Evolutionary conservation across 1,284 basidiomycete genomes (phyloP), one percentile per base, ranked within the genome.

Genomic region (Moesziomyces sp.): DNA sequence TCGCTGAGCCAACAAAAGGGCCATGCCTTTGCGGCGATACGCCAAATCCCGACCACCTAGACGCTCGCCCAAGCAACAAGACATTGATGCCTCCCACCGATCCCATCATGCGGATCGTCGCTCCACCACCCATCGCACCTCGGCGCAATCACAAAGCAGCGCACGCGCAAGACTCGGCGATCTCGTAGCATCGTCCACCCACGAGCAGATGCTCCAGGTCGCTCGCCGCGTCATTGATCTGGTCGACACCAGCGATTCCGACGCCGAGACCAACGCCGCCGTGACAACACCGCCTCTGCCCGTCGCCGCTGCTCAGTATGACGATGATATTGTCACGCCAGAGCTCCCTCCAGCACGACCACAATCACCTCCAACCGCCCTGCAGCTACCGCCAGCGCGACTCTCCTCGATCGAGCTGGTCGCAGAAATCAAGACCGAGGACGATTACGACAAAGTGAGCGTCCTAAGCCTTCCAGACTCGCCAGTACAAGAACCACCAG

Each of bases 211-310:
- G 14, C 19, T 13, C 3, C 47, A 47, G 21, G 40, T 48, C 28
- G 19, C 58, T 11, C 23, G 40, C 19, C 65, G 38, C 10, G 26
- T 54, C 43, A 68, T 68, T 21, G 54, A 58, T 18, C n/a, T 68
- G 46, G 44, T 68, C n/a, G 65, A 68, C 47, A 62, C 51, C 47
- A 62, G 65, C 34, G 65, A 66, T 28, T 44, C 45, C 38, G 63
- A 66, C 13, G 28, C 38, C 5, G 34, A 56, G 7, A 13, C 50
- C 16, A 26, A 30, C 4, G 14, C 23, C 3, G 44, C 47, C 6
- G 24, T 21, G n/a, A 26, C 35, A n/a, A 18, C 53, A 13, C 50
- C 28, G 26, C 19, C 46, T 4, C 14, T 5, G n/a, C 30, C 9
- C 10, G 42, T n/a, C 4, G 35, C 7, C 5, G 30, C 35, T 58